Evolutionary conservation across 768 basidiomycete genomes (phyloP).

Genomic region (Russula vinacea): DNA sequence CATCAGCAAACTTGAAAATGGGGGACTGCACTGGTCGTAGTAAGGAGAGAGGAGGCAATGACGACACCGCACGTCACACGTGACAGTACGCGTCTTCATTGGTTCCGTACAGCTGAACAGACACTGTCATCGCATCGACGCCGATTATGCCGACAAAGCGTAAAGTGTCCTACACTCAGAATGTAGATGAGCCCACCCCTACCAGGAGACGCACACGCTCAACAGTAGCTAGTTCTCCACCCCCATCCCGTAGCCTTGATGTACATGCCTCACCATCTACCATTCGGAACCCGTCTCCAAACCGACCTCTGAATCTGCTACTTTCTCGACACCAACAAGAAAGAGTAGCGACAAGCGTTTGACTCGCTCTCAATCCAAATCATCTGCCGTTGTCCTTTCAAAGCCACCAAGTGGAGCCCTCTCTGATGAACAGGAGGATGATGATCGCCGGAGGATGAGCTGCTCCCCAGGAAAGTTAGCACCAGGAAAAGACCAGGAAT

Average conservation of each 20-base stretch:
- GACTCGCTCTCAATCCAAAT: constrained; percentile 19
- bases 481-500: constrained; percentile 4
- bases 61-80: not conserved
- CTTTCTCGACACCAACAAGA: constrained; percentile 5
- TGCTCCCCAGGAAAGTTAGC: constrained; percentile 4
- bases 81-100: constrained; percentile 8
- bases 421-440: constrained; percentile 3
- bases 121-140: not conserved
- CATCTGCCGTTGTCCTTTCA: not conserved
- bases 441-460: constrained; percentile 28
- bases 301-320: not conserved
- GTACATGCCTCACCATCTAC: constrained; percentile 3
- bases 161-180: constrained; percentile 30
- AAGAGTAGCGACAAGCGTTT: constrained; percentile 4
- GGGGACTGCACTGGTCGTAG: not conserved
- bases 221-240: constrained; percentile 7
- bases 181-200: constrained; percentile 25
- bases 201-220: constrained; percentile 31
- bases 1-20: constrained; percentile 16
- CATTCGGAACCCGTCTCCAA: not conserved
- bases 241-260: constrained; percentile 11
- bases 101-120: not conserved
- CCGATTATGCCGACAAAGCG: constrained; percentile 38
- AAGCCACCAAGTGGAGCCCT: not conserved
- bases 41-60: not conserved